phyloP scores from a whole-genome alignment of 1,284 basidiomycete species.

The Melampsora abietis-canadensis region DNA sequence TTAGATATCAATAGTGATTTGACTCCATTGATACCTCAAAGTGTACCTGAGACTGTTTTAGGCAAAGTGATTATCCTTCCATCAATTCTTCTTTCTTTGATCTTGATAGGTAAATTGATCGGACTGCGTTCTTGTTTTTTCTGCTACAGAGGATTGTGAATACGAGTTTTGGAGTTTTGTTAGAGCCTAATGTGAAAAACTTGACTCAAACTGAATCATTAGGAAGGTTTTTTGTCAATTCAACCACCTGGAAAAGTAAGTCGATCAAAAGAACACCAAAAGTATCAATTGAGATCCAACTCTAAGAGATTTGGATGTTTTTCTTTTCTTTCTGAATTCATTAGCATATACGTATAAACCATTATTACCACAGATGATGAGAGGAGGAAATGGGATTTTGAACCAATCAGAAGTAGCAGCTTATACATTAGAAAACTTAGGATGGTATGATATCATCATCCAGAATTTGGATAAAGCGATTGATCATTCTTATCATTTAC shows the following conservation, averaged over 20 bases:
- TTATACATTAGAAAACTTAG: conserved; percentile 25
- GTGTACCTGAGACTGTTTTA: conserved; percentile 21
- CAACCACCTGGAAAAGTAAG: conserved; percentile 41
- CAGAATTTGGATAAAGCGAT: conserved; percentile 53
- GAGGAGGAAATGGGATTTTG: conserved; percentile 25
- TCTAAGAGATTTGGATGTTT: not conserved
- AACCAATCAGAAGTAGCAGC: conserved; percentile 36
- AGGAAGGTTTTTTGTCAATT: conserved; percentile 41
- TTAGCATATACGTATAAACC: conserved; percentile 32
- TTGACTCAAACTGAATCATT: conserved; percentile 19
- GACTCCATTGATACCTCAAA: conserved; percentile 13
- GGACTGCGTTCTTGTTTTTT: not conserved
- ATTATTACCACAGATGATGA: conserved; percentile 19
- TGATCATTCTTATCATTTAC: conserved; percentile 54
- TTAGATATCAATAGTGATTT: conserved; percentile 32
- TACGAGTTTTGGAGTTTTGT: conserved; percentile 34
- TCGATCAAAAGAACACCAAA: not conserved
- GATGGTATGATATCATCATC: conserved; percentile 47
- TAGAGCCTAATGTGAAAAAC: conserved; percentile 23
- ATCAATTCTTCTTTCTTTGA: not conserved
- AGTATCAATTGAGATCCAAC: too few relatives aligned
- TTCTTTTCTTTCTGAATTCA: too few relatives aligned
- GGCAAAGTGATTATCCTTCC: conserved; percentile 6
- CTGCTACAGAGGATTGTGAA: conserved; percentile 29
- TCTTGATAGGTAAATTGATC: not conserved